Percentiles rank a stretch among this genome's conserved stretches.
phyloP scores from a whole-genome alignment of 1,284 basidiomycete species.

The Chalciporus piperatoides region DNA sequence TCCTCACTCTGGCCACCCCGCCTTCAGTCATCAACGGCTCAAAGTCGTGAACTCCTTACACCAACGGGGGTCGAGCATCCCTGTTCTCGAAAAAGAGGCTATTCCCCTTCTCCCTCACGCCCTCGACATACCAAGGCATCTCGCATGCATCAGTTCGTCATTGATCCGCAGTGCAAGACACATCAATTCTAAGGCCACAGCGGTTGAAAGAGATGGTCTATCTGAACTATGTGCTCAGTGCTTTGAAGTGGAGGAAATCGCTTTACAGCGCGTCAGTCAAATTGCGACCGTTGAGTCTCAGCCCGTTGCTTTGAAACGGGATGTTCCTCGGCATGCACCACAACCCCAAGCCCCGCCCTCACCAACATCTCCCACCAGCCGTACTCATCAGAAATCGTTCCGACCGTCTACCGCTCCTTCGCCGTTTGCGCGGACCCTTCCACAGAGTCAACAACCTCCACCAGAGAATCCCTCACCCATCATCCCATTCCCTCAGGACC shows the following conservation, averaged over 20 bases:
- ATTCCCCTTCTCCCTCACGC: constrained; percentile 66
- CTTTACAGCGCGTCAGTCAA: constrained; percentile 29
- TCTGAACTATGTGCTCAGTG: constrained; percentile 30
- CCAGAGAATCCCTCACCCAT: constrained; percentile 1
- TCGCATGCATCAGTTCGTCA: constrained; percentile 70
- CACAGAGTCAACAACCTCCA: not conserved
- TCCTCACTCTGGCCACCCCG: constrained; percentile 26
- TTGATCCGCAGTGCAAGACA: constrained; percentile 58
- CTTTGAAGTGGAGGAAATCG: constrained; percentile 29
- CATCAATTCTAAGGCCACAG: constrained; percentile 33
- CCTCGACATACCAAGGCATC: constrained; percentile 67
- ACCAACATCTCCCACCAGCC: constrained; percentile 22
- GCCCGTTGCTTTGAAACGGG: constrained; percentile 18
- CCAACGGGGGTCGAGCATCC: constrained; percentile 49
- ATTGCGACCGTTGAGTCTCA: constrained; percentile 16
- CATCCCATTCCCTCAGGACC: constrained; percentile 4
- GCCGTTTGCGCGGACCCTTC: constrained; percentile 6
- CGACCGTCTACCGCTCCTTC: constrained; percentile 18
- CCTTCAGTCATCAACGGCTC: constrained; percentile 49
- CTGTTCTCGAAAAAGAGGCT: constrained; percentile 60
- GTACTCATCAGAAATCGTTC: constrained; percentile 5
- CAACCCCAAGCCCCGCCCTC: constrained; percentile 19
- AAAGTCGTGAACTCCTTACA: constrained; percentile 54
- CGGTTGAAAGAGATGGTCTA: constrained; percentile 25
- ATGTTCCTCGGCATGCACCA: constrained; percentile 7